Conservation (phyloP, 257 asterid genomes). For the Rehmannia glutinosa region DNA sequence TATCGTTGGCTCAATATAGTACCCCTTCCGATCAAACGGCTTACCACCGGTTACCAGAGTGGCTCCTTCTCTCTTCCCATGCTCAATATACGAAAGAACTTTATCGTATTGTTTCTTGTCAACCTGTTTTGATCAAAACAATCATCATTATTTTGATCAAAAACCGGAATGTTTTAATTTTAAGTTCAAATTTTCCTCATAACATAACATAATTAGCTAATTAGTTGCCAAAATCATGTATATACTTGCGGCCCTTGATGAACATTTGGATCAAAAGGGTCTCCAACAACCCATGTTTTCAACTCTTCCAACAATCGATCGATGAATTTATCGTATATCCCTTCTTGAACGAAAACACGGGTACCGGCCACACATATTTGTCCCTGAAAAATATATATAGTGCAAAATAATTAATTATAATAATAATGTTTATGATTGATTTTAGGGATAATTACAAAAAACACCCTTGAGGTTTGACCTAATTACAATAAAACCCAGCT, state of each 20-base stretch:
- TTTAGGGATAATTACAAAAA: too few species aligned
- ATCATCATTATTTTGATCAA: neutral
- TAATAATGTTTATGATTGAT: too few species aligned
- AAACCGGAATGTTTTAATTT: too few species aligned
- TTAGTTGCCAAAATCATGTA: neutral
- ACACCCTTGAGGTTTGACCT: too few species aligned
- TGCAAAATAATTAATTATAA: too few species aligned
- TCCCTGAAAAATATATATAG: constrained; percentile 37
- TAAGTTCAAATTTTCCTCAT: too few species aligned
- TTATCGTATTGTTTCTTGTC: constrained; percentile 54
- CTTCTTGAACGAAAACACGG: constrained; percentile 66
- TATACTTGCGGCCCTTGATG: constrained; percentile 77
- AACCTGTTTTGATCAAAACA: constrained; percentile 25
- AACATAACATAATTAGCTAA: too few species aligned
- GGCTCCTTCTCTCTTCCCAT: constrained; percentile 62
- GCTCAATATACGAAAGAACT: constrained; percentile 53
- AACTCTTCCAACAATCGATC: constrained; percentile 40
- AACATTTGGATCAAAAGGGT: constrained; percentile 62
- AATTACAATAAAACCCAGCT: too few species aligned
- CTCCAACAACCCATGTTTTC: constrained; percentile 66
- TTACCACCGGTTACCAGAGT: constrained; percentile 61
- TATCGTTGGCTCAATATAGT: constrained; percentile 61
- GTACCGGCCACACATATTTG: constrained; percentile 73
- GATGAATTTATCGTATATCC: constrained; percentile 48
- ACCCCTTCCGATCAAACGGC: constrained; percentile 49